Percentiles rank a stretch among this genome's conserved stretches.
Evolutionary conservation across 768 basidiomycete genomes (phyloP).

Genomic region (Boletus sensibilis): DNA sequence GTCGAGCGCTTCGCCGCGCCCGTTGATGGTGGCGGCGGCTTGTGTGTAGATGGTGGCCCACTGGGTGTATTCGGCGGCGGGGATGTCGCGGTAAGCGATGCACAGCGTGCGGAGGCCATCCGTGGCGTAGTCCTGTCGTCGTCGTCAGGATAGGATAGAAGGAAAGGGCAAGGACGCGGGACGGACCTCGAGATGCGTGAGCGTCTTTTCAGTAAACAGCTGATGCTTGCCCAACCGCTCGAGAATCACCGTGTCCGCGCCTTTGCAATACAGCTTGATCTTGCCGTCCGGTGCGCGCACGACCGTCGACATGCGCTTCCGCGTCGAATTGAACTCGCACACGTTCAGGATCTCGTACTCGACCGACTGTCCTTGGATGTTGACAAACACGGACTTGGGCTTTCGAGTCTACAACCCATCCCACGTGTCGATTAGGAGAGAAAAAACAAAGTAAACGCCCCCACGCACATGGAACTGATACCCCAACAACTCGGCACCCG

Average conservation of each 20-base stretch:
- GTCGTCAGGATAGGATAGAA: neutral
- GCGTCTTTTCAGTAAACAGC: constrained; percentile 79
- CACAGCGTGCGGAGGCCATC: constrained; percentile 97
- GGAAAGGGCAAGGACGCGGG: neutral
- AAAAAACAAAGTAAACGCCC: neutral
- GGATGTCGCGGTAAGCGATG: constrained; percentile 89
- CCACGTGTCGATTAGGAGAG: neutral
- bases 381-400: constrained; percentile 92
- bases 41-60: constrained; percentile 89
- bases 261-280: constrained; percentile 95
- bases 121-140: constrained; percentile 83
- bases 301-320: constrained; percentile 97
- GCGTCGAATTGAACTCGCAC: constrained; percentile 97
- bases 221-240: constrained; percentile 89
- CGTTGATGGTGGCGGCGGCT: constrained; percentile 93
- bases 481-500: constrained; percentile 88
- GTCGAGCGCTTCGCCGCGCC: constrained; percentile 92
- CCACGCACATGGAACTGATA: constrained; percentile 88
- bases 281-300: constrained; percentile 84
- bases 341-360: constrained; percentile 95
- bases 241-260: constrained; percentile 96
- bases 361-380: constrained; percentile 63
- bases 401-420: constrained; percentile 73
- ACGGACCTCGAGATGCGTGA: constrained; percentile 85
- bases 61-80: constrained; percentile 85